phyloP scores from a whole-genome alignment of 345 rosid species.

The Heritiera littoralis region DNA sequence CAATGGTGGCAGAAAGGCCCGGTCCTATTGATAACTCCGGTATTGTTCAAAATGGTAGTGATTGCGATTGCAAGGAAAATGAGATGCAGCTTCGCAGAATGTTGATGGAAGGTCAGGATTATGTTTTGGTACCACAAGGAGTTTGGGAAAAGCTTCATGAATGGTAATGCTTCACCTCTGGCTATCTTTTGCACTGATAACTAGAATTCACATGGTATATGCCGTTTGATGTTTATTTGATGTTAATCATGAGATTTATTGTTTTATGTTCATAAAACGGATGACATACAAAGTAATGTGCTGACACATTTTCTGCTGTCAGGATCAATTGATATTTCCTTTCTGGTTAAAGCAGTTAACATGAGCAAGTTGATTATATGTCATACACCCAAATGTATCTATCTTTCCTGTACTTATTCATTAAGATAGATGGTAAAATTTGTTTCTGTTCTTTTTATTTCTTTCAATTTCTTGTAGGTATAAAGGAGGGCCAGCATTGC shows the following conservation, averaged over 20 bases:
- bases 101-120: constrained; percentile 66
- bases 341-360: background rate
- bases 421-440: background rate
- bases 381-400: background rate
- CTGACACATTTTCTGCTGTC: background rate
- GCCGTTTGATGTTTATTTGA: background rate
- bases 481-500: constrained; percentile 82
- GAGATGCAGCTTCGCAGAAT: constrained; percentile 50
- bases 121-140: constrained; percentile 67
- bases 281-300: background rate
- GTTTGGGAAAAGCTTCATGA: constrained; percentile 79
- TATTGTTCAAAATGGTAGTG: constrained; percentile 45
- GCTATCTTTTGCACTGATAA: background rate
- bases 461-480: constrained; percentile 51
- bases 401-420: background rate
- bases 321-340: background rate
- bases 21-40: constrained; percentile 82
- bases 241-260: background rate
- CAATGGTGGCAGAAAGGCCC: constrained; percentile 49
- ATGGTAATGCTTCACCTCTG: constrained; percentile 50
- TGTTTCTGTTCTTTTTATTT: background rate
- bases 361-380: background rate
- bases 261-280: background rate
- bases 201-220: background rate
- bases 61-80: constrained; percentile 31